A percentile compares a stretch with the other conserved stretches of the same genome.
Evolutionary conservation across 129 eudicot species (phyloP).

Genomic region (Tagetes erecta): DNA sequence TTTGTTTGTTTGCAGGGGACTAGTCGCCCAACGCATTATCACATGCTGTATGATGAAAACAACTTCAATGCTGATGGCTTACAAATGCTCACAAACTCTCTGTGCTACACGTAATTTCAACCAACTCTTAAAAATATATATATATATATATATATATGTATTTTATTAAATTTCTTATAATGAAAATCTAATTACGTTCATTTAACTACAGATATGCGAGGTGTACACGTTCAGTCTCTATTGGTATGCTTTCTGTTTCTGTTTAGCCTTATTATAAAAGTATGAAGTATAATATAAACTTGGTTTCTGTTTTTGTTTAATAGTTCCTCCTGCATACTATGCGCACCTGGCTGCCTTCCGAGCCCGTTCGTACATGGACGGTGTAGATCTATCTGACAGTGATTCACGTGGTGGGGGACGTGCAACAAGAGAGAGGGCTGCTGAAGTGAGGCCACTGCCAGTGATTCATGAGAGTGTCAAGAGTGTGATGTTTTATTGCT

Average conservation of each 20-base stretch:
- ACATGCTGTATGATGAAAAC: conserved; percentile 83
- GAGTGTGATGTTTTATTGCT: conserved; percentile 80
- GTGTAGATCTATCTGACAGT: conserved; percentile 37
- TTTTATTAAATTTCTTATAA: neutral
- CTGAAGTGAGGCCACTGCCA: conserved; percentile 47
- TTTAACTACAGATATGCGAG: conserved; percentile 56
- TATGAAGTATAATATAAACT: neutral
- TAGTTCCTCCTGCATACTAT: conserved; percentile 91
- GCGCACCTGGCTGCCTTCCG: conserved; percentile 87
- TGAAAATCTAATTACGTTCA: too few relatives aligned
- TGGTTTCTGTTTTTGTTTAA: neutral
- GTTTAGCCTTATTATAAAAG: neutral
- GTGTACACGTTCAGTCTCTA: conserved; percentile 87
- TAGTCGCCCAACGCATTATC: conserved; percentile 83
- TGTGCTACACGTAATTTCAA: conserved; percentile 69
- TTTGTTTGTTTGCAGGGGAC: conserved; percentile 58
- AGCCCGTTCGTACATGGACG: conserved; percentile 71
- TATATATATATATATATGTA: too few relatives aligned
- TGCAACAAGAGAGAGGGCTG: conserved; percentile 39
- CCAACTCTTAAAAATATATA: neutral
- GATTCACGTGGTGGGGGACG: conserved; percentile 43
- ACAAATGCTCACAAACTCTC: conserved; percentile 58
- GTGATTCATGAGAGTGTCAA: conserved; percentile 55
- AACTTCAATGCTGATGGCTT: conserved; percentile 60
- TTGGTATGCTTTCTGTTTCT: conserved; percentile 47